Evolutionary conservation across 371 early-diverging fungal species (phyloP), one percentile per base, ranked within the genome.

Genomic region (Mucor irregularis): DNA sequence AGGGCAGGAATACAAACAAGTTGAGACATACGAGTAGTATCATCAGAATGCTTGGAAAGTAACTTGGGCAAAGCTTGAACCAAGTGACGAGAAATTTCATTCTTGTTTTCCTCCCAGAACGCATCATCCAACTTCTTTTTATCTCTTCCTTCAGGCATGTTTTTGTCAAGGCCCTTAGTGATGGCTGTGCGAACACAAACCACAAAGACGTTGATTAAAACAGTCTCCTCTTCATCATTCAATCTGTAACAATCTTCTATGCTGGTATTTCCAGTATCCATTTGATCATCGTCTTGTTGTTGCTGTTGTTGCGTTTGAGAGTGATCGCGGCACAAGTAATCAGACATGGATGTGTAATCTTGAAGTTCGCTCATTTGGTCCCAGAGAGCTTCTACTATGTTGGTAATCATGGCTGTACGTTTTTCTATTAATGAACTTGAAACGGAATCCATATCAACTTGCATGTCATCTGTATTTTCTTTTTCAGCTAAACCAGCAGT

Each of bases 11-110:
- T 58, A 25, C 61, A 66, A 1, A 85, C 64, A 2, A 87, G 70
- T n/a, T 83, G 82, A 5, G 65, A 59, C 37, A 87, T 64, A 19
- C 82, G 73, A 17, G 43, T 49, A 19, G 75, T 66, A 37, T 89
- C 89, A 34, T 75, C 78, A 2, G 74, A 73, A 50, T 89, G 85
- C 58, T 87, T 89, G n/a, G 78, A 64, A 29, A 92, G 58, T n/a
- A 90, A 69, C 33, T 75, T 76, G 2, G 90, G 85, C 14, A 90
- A 39, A 2, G 67, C 54, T 46, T 71, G 69, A 11, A 85, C 80
- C 34, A 90, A 61, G 39, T 76, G 69, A 7, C 85, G 76, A 17
- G 82, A 82, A 11, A 88, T 62, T 46, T 84, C 80, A 16, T 72
- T 70, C 21, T 64, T 67, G 38, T 39, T 53, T 30, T 64, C 66